Percentiles rank a stretch among this genome's conserved stretches.
These are phyloP conservation scores for Barnettozyma sucrosica DNA, from an alignment of 805 yeast genomes.

Conservation along the genomic window DNA sequence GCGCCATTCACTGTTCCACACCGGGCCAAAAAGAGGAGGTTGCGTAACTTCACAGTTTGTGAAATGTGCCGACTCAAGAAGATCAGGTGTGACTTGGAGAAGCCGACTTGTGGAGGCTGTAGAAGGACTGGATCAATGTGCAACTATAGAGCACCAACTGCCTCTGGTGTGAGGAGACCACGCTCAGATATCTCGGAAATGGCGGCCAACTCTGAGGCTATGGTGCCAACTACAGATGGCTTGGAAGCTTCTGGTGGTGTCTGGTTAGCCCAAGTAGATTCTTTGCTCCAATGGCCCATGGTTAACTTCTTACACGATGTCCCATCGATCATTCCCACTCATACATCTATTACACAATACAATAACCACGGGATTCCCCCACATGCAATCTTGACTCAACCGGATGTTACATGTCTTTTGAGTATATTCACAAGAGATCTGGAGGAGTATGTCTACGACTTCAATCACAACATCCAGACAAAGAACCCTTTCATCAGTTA, in stretches of 20 bases:
- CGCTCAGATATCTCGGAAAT: neutral
- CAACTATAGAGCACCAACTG: slow-evolving; percentile 12
- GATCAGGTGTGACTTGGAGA: slow-evolving; percentile 42
- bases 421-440: slow-evolving; percentile 9
- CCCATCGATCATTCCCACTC: neutral
- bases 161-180: neutral
- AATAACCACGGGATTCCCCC: slow-evolving; percentile 9
- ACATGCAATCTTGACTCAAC: slow-evolving; percentile 5
- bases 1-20: neutral
- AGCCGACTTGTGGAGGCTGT: slow-evolving; percentile 43
- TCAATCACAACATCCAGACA: slow-evolving; percentile 15
- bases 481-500: slow-evolving; percentile 20
- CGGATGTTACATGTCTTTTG: slow-evolving; percentile 9
- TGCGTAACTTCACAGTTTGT: slow-evolving; percentile 31
- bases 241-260: neutral
- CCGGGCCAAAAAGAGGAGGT: slow-evolving; percentile 6
- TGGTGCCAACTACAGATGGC: neutral
- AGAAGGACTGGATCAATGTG: slow-evolving; percentile 14
- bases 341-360: slow-evolving; percentile 10
- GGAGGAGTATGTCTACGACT: slow-evolving; percentile 9
- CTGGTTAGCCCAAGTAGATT: neutral
- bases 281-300: neutral
- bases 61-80: slow-evolving; percentile 38
- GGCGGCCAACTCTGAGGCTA: neutral
- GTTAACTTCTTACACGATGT: neutral